A percentile compares a stretch with the other conserved stretches of the same genome.
Evolutionary conservation across 345 rosid species (phyloP).

Genomic region (Euphorbia tirucalli): DNA sequence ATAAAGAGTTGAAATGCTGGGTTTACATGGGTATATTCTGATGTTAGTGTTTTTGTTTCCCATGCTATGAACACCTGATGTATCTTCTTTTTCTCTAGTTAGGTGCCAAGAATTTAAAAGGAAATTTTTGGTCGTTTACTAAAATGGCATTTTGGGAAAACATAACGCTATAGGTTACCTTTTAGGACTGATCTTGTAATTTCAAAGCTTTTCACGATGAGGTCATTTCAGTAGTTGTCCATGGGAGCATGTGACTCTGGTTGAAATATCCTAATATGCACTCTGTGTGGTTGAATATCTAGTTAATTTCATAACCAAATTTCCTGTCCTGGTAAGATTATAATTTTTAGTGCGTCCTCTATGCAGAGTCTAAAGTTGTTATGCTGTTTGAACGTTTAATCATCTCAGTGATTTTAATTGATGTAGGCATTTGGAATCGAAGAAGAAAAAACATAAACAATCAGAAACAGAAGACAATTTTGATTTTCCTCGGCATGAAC

Average conservation of each 20-base stretch:
- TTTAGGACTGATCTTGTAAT: background rate
- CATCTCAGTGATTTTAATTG: background rate
- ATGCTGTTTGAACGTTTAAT: conserved; percentile 2
- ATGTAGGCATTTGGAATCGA: conserved; percentile 66
- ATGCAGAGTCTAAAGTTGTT: background rate
- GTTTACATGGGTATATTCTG: background rate
- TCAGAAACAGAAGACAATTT: conserved; percentile 40
- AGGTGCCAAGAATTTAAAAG: background rate
- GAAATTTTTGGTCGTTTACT: background rate
- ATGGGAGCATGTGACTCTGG: background rate
- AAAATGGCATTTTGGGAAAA: background rate
- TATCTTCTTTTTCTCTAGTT: background rate
- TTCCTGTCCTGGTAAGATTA: background rate
- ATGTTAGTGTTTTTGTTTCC: background rate
- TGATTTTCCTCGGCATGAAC: conserved; percentile 68
- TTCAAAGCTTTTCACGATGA: background rate
- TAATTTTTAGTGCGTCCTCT: too few species aligned
- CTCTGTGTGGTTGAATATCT: background rate
- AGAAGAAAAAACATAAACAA: conserved; percentile 60
- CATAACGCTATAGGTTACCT: background rate
- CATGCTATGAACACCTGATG: background rate
- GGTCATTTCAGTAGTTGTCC: background rate
- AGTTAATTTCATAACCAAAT: background rate
- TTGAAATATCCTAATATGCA: background rate
- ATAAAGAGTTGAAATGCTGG: background rate